Base-by-base conservation (phyloP, 768 basidiomycete species). In the Suillus sp. region DNA sequence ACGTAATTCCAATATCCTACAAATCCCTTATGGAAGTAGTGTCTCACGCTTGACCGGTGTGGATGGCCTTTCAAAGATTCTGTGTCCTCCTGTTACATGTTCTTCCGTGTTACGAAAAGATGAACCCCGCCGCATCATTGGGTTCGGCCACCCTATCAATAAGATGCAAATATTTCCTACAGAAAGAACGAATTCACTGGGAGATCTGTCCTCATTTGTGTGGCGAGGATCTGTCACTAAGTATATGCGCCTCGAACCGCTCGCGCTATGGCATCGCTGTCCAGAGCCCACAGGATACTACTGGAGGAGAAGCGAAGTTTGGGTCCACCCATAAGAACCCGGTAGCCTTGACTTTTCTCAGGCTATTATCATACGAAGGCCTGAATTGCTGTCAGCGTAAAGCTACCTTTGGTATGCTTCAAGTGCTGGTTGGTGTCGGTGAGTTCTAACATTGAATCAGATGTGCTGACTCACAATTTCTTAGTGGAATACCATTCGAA, bases 1-100 rank as follows among this genome's bases (percentile, higher is more conserved):
- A 55, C 13, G n/a, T 55, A 55, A 22, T 34, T 35, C n/a, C 34
- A 9, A 22, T 16, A 55, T 56, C 22, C 10, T 14, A 37, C 34
- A 30, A 22, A 37, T 25, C 9, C 3, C 4, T 30, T 57, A 30
- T 57, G 27, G 56, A 40, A 57, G 27, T 13, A 57, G 38, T 57
- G 37, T 57, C 56, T 30, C 56, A 57, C 56, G 16, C 54, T 32
- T 32, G 32, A 30, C 30, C n/a, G n/a, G n/a, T n/a, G n/a, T n/a
- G n/a, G n/a, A n/a, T n/a, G n/a, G n/a, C n/a, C n/a, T n/a, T n/a
- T n/a, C n/a, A n/a, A n/a, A n/a, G n/a, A n/a, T n/a, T n/a, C n/a
- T n/a, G n/a, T n/a, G 32, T 30, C 30, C 4, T 30, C 30, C 22
- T 25, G 13, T 25, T n/a, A 47, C 45, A 25, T 13, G n/a, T 45